Conservation (phyloP, 169 alveolate species). For the Eimeria necatrix region DNA sequence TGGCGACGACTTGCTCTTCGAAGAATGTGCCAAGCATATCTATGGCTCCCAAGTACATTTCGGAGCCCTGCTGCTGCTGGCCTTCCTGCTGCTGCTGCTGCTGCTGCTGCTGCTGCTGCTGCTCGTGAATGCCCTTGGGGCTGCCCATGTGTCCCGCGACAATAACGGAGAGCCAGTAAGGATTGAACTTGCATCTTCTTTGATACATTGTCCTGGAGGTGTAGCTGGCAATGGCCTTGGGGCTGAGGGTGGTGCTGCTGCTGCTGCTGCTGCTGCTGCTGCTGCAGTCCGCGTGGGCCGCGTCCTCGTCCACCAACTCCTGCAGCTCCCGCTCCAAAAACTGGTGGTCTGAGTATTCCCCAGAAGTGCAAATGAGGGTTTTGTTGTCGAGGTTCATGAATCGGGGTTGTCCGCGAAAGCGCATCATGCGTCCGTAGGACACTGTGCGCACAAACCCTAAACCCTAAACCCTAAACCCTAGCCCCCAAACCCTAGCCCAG, state of each 20-base stretch:
- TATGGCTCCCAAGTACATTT: constrained; percentile 4
- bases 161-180: constrained; percentile 68
- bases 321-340: constrained; percentile 24
- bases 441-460: constrained; percentile 34
- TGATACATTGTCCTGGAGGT: constrained; percentile 21
- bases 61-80: not conserved
- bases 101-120: constrained; percentile 16
- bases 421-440: constrained; percentile 75
- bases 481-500: not conserved
- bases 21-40: constrained; percentile 67
- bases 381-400: constrained; percentile 13
- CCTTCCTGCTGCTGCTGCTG: constrained; percentile 50
- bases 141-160: constrained; percentile 55
- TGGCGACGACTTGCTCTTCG: not conserved
- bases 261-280: constrained; percentile 39
- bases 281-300: not conserved
- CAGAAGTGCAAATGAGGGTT: constrained; percentile 46
- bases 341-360: constrained; percentile 76
- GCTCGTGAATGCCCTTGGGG: constrained; percentile 34
- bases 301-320: not conserved
- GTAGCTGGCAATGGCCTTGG: not conserved
- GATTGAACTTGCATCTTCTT: constrained; percentile 32
- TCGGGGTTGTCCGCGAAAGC: constrained; percentile 63
- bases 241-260: constrained; percentile 5
- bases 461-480: constrained; percentile 21